Evolutionary conservation across 1,284 basidiomycete species (phyloP), one percentile per base, ranked within the genome.

Genomic region (Cutaneotrichosporon dermatis): DNA sequence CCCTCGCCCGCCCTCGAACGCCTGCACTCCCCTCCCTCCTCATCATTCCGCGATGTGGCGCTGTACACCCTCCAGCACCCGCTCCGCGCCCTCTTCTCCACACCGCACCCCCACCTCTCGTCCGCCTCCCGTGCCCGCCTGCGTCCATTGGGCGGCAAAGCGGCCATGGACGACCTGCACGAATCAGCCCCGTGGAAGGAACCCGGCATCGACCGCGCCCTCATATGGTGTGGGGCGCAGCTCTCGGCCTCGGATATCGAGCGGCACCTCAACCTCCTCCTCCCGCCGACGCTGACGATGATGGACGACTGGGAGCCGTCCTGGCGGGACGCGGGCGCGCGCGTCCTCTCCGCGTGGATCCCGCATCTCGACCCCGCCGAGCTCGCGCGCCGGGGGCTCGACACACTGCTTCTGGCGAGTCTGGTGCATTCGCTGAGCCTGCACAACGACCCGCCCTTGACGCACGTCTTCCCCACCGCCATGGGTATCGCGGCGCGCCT

Each of bases 231-330:
- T 63, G 62, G 58, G 12, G 54, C 57, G 0, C 37, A 51, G 1
- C 56, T 75, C 7, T 15, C 25, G 16, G 37, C 54, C 25, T 25
- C 25, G 25, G 25, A 25, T 25, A 25, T 25, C 2, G 69, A 73
- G 48, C 61, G 66, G 46, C 59, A 69, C 12, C 69, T 79, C 6
- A 72, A 70, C 1, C 35, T 72, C 44, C 64, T 79, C 16, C 61
- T 79, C 3, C 77, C 77, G 5, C 76, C 77, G 1, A 76, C 75
- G 0, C 53, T 79, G 34, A 69, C 70, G 35, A 58, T 79, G 58
- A 70, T 79, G 70, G 77, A 79, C 62, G 77, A 79, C 57, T 79
- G 69, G 65, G 75, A 78, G 34, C 71, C 77, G 0, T 45, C 55
- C 1, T 79, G 72, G 67, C 69, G 77, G 1, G 63, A 63, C 4